A percentile compares a stretch with the other conserved stretches of the same genome.
These are phyloP conservation scores for Tolypocladium ophioglossoides DNA, from an alignment of 2,329 filamentous ascomycete genomes.

Conservation along the genomic window DNA sequence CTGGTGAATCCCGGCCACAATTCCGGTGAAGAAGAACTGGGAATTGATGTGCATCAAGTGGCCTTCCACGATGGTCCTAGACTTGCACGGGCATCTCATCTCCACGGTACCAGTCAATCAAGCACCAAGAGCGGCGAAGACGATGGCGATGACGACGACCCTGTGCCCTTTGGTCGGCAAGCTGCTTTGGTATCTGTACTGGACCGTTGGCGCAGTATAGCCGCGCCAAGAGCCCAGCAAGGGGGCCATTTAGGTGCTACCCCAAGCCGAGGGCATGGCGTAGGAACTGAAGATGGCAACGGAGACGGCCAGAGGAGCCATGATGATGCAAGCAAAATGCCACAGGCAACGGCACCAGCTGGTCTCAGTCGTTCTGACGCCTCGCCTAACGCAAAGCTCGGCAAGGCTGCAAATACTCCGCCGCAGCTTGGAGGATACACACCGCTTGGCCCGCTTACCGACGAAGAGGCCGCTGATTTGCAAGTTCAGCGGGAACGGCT, in stretches of 20 bases:
- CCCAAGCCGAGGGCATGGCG: neutral
- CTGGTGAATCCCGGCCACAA: too few species aligned
- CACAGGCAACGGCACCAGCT: neutral
- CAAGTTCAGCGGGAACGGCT: conserved; percentile 9
- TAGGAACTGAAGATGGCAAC: neutral
- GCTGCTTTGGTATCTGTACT: conserved; percentile 7
- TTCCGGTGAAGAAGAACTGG: neutral
- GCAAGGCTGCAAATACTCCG: neutral
- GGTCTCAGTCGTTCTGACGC: neutral
- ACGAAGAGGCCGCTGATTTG: neutral
- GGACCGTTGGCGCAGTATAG: conserved; percentile 10
- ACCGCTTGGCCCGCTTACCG: neutral
- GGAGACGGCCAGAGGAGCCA: neutral
- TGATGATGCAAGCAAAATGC: neutral
- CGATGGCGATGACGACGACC: neutral
- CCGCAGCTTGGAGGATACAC: too few species aligned
- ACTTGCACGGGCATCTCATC: neutral
- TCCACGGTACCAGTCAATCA: neutral
- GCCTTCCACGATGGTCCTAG: neutral
- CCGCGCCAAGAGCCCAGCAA: neutral
- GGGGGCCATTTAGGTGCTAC: neutral
- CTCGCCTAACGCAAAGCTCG: neutral
- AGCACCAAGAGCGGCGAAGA: neutral
- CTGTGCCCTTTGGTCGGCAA: neutral
- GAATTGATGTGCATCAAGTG: neutral